Percentiles rank a stretch among this genome's conserved stretches.
Evolutionary conservation across 331 rosid genomes (phyloP).

Genomic region (Rosa hybrid): DNA sequence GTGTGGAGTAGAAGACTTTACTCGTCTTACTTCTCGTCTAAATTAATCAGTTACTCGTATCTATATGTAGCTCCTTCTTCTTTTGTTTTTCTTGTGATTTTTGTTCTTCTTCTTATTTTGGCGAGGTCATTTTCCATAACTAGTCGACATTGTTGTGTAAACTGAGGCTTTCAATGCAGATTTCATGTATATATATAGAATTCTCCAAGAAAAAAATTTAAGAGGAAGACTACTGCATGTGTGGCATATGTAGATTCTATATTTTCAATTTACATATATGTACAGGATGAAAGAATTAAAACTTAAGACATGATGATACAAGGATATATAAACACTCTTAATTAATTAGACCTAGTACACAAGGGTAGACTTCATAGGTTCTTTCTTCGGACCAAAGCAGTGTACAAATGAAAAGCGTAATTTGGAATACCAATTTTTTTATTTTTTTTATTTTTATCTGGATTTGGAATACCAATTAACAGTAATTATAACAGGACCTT

Average conservation of each 20-base stretch:
- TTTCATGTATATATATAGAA: not conserved
- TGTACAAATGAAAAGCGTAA: too few relatives aligned
- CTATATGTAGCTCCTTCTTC: not conserved
- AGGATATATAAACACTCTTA: too few relatives aligned
- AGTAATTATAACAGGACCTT: too few relatives aligned
- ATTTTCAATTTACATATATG: not conserved
- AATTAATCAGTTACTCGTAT: not conserved
- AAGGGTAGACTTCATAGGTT: too few relatives aligned
- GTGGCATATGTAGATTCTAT: not conserved
- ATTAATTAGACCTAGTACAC: too few relatives aligned
- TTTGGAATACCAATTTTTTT: too few relatives aligned
- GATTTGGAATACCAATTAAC: too few relatives aligned
- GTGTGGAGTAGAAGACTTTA: conserved; percentile 40
- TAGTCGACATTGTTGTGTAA: not conserved
- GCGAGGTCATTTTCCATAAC: not conserved
- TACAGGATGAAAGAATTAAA: too few relatives aligned
- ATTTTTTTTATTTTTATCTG: too few relatives aligned
- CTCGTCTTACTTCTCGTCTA: conserved; percentile 38
- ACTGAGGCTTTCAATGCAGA: not conserved
- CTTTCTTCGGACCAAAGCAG: too few relatives aligned
- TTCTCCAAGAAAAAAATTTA: not conserved
- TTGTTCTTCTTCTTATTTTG: not conserved
- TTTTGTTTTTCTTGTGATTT: not conserved
- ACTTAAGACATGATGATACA: too few relatives aligned
- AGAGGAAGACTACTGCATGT: not conserved